phyloP scores from a whole-genome alignment of 2,329 filamentous ascomycete species.

The Botrytis elliptica region DNA sequence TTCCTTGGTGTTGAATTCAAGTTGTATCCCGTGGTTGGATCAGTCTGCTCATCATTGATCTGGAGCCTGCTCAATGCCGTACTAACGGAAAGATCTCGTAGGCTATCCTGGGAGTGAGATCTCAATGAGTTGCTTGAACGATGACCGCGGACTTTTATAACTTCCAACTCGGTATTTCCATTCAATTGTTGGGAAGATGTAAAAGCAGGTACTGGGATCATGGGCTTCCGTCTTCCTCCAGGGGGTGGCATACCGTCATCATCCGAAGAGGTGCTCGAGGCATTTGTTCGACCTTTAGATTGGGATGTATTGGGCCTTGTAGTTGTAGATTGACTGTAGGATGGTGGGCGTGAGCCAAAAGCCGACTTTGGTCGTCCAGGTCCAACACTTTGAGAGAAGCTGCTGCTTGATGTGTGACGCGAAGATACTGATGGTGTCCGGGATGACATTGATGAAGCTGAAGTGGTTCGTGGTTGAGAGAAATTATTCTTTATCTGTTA shows the following conservation, averaged over 20 bases:
- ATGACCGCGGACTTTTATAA: slow-evolving; percentile 34
- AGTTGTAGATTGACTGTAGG: slow-evolving; percentile 48
- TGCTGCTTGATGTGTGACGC: slow-evolving; percentile 46
- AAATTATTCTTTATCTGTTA: slow-evolving; percentile 12
- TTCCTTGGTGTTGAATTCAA: slow-evolving; percentile 23
- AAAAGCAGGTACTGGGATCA: slow-evolving; percentile 41
- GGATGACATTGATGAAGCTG: slow-evolving; percentile 42
- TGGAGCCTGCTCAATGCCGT: slow-evolving; percentile 41
- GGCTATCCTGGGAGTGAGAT: slow-evolving; percentile 26
- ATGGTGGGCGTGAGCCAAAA: slow-evolving; percentile 46
- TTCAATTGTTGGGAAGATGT: slow-evolving; percentile 26
- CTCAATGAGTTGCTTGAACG: slow-evolving; percentile 35
- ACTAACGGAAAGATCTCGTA: slow-evolving; percentile 42
- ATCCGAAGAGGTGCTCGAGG: slow-evolving; percentile 41
- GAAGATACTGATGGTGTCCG: slow-evolving; percentile 45
- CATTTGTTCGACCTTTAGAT: slow-evolving; percentile 45
- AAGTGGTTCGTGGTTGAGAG: slow-evolving; percentile 24
- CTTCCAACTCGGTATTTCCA: slow-evolving; percentile 33
- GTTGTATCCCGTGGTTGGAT: slow-evolving; percentile 27
- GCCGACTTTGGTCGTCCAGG: slow-evolving; percentile 49
- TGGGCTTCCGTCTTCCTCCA: slow-evolving; percentile 53
- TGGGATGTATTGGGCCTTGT: slow-evolving; percentile 44
- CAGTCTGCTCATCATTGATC: slow-evolving; percentile 27
- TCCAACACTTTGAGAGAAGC: slow-evolving; percentile 58
- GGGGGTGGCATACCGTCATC: slow-evolving; percentile 32